phyloP scores from a whole-genome alignment of 768 basidiomycete species.

The Termitomyces eurrhizus region DNA sequence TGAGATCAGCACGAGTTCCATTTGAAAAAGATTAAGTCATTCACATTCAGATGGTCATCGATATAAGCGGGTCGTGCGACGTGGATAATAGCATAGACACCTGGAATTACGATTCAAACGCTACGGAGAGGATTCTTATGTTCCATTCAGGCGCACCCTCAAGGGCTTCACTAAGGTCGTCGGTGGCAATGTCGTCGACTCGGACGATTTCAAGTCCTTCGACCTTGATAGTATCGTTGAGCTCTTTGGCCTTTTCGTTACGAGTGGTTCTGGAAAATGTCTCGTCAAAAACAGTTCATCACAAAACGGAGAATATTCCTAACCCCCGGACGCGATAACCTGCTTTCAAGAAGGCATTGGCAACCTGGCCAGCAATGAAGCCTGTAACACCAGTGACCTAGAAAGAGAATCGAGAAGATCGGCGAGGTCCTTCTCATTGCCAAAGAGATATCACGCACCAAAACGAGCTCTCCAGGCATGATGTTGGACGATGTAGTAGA shows the following conservation, averaged over 20 bases:
- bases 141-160: slow-evolving; percentile 13
- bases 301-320: slow-evolving; percentile 1
- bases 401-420: background rate
- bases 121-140: too few relatives aligned
- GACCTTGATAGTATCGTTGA: slow-evolving; percentile 19
- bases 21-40: background rate
- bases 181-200: slow-evolving; percentile 18
- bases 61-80: slow-evolving; percentile 24
- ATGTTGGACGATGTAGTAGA: background rate
- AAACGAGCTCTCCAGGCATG: slow-evolving; percentile 20
- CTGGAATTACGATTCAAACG: slow-evolving; percentile 12
- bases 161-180: slow-evolving; percentile 14
- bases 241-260: slow-evolving; percentile 24
- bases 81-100: slow-evolving; percentile 38
- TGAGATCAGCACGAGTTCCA: background rate
- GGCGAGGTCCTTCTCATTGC: background rate
- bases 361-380: slow-evolving; percentile 37
- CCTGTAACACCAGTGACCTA: slow-evolving; percentile 40
- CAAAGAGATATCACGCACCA: slow-evolving; percentile 11
- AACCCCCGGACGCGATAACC: slow-evolving; percentile 40
- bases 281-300: background rate
- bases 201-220: slow-evolving; percentile 26
- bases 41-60: slow-evolving; percentile 20
- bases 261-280: slow-evolving; percentile 26
- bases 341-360: slow-evolving; percentile 26